phyloP scores from a whole-genome alignment of 495 filamentous ascomycete species.

The Aspergillus mulundensis region DNA sequence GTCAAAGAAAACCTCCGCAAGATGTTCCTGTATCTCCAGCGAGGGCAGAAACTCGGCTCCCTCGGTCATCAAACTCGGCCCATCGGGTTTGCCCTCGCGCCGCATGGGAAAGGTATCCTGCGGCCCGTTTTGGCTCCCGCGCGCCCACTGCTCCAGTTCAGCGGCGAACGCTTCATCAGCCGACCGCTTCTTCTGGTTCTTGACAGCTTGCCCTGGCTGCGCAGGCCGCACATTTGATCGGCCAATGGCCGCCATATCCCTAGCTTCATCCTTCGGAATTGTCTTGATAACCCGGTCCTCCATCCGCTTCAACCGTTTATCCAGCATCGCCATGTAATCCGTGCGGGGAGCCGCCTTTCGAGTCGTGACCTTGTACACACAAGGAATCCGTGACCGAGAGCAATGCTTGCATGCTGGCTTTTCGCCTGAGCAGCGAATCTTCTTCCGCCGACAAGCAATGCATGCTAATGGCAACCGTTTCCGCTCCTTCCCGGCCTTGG shows the following conservation, averaged over 20 bases:
- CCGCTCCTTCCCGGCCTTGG: slow-evolving; percentile 94
- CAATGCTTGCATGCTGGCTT: slow-evolving; percentile 98
- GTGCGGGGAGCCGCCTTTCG: slow-evolving; percentile 93
- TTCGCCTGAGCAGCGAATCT: slow-evolving; percentile 96
- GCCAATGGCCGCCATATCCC: slow-evolving; percentile 56
- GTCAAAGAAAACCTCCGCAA: slow-evolving; percentile 94
- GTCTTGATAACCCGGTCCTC: slow-evolving; percentile 97
- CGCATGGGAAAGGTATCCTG: slow-evolving; percentile 53
- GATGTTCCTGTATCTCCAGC: slow-evolving; percentile 87
- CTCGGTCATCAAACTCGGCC: slow-evolving; percentile 68
- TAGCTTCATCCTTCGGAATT: slow-evolving; percentile 76
- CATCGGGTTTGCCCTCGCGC: slow-evolving; percentile 62
- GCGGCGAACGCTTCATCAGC: slow-evolving; percentile 83
- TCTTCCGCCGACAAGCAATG: slow-evolving; percentile 94
- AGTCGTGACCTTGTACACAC: slow-evolving; percentile 97
- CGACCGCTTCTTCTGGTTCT: slow-evolving; percentile 72
- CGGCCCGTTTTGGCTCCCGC: slow-evolving; percentile 43
- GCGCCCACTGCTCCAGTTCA: slow-evolving; percentile 80
- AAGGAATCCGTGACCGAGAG: slow-evolving; percentile 86
- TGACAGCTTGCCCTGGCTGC: slow-evolving; percentile 54
- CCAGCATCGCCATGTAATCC: slow-evolving; percentile 99
- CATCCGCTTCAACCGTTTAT: slow-evolving; percentile 90
- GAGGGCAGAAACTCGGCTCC: slow-evolving; percentile 81
- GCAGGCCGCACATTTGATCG: slow-evolving; percentile 79
- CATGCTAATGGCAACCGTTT: slow-evolving; percentile 92